Evolutionary conservation across 257 asterid species (phyloP).

Genomic region (Fraxinus excelsior): DNA sequence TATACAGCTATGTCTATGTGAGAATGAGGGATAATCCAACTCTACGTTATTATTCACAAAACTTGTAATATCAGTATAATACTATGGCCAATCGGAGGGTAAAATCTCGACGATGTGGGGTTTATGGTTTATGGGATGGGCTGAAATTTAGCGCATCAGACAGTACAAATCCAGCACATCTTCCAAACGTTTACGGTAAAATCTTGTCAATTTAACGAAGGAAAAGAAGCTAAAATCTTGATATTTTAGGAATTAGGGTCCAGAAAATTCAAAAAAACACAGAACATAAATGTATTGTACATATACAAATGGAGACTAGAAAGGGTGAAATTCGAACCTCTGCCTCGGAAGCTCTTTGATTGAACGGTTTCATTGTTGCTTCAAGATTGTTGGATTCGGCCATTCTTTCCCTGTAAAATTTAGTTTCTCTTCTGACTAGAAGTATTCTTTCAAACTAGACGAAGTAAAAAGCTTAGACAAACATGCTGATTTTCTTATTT

Average conservation of each 20-base stretch:
- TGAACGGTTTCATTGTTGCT: slow-evolving; percentile 61
- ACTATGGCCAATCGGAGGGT: not conserved
- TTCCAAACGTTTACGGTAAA: not conserved
- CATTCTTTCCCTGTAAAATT: slow-evolving; percentile 7
- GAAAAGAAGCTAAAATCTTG: not conserved
- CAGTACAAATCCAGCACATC: not conserved
- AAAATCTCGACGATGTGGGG: not conserved
- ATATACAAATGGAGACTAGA: not conserved
- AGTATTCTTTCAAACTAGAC: too few species aligned
- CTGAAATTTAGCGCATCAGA: not conserved
- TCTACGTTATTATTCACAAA: not conserved
- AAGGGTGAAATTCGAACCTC: slow-evolving; percentile 49
- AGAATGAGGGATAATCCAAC: not conserved
- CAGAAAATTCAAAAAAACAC: not conserved
- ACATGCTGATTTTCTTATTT: too few species aligned
- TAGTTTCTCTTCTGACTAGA: too few species aligned
- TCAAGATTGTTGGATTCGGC: slow-evolving; percentile 44
- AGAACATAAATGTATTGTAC: not conserved
- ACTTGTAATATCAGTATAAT: not conserved
- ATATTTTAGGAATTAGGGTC: not conserved
- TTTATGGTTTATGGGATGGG: not conserved
- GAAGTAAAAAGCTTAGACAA: too few species aligned
- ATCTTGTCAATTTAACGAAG: not conserved
- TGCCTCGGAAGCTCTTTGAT: slow-evolving; percentile 79
- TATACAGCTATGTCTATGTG: not conserved